Percentiles rank a stretch among this genome's conserved stretches.
Conservation (phyloP, 345 rosid species). For the Salix exigua region DNA sequence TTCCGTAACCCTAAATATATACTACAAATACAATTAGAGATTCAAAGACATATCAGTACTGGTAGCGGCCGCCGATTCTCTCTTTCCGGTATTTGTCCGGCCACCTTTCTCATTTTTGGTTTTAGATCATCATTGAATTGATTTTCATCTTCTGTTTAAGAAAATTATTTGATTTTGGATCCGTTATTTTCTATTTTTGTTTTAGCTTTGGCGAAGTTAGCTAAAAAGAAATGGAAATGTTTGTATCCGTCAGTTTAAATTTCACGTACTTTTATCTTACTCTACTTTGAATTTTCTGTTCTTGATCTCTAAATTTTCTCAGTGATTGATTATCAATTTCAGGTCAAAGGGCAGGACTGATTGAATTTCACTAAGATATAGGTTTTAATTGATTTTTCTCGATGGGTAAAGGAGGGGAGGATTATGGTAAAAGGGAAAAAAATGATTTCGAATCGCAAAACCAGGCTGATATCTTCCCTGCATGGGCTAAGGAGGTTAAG, state of each 20-base stretch:
- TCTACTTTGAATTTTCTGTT: background rate
- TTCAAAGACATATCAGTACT: background rate
- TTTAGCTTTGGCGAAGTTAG: background rate
- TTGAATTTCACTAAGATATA: background rate
- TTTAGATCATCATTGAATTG: background rate
- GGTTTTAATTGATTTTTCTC: conserved; percentile 12
- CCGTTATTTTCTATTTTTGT: background rate
- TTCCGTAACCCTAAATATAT: background rate
- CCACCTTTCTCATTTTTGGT: background rate
- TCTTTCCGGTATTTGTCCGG: background rate
- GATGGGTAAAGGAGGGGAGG: conserved; percentile 72
- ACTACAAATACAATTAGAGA: background rate
- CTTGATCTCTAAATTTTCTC: background rate
- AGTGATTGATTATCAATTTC: background rate
- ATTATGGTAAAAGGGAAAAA: conserved; percentile 34
- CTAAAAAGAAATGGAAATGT: background rate
- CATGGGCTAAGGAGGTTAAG: conserved; percentile 59
- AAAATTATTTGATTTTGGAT: background rate
- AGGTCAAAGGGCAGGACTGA: background rate
- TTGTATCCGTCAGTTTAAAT: background rate
- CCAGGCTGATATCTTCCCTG: conserved; percentile 41
- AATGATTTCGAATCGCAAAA: conserved; percentile 10
- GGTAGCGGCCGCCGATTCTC: background rate
- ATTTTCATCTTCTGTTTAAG: background rate
- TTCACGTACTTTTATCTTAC: background rate